These are phyloP conservation scores for Cyclostephanos invisitatus DNA, from an alignment of 108 stramenopile genomes.

Conservation along the genomic window DNA sequence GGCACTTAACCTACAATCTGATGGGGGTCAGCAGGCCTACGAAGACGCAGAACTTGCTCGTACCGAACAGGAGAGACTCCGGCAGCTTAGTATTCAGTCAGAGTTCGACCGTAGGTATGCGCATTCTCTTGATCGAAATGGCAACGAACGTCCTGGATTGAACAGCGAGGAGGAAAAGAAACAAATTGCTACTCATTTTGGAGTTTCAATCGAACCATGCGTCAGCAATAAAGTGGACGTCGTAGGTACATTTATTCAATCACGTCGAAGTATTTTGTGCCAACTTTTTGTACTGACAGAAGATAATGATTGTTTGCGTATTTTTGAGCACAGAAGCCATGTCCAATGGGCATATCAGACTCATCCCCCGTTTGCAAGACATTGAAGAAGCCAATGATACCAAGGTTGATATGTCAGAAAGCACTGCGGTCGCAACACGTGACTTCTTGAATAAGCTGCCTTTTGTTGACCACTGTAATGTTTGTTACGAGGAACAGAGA, in stretches of 20 bases:
- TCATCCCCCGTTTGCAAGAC: neutral
- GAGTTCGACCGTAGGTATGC: constrained; percentile 47
- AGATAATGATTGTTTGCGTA: neutral
- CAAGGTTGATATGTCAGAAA: too few relatives aligned
- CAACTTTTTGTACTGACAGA: neutral
- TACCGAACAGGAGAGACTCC: constrained; percentile 46
- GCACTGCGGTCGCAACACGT: neutral
- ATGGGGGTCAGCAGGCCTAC: constrained; percentile 28
- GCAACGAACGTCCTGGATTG: constrained; percentile 26
- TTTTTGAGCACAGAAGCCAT: constrained; percentile 10
- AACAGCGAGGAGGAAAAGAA: constrained; percentile 6
- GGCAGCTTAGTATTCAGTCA: constrained; percentile 24
- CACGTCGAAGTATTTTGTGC: neutral
- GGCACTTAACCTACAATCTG: constrained; percentile 32
- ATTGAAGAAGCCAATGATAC: constrained; percentile 17
- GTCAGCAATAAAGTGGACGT: constrained; percentile 44
- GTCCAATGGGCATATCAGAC: constrained; percentile 32
- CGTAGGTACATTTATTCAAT: constrained; percentile 29
- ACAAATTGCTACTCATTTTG: constrained; percentile 39
- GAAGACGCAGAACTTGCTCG: constrained; percentile 54
- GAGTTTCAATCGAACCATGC: constrained; percentile 39
- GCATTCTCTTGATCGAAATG: constrained; percentile 21
- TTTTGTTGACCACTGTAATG: constrained; percentile 40
- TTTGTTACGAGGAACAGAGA: constrained; percentile 42
- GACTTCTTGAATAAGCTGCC: constrained; percentile 29